Evolutionary conservation across 495 filamentous ascomycete species (phyloP).

Genomic region (Amphirosellinia nigrospora): DNA sequence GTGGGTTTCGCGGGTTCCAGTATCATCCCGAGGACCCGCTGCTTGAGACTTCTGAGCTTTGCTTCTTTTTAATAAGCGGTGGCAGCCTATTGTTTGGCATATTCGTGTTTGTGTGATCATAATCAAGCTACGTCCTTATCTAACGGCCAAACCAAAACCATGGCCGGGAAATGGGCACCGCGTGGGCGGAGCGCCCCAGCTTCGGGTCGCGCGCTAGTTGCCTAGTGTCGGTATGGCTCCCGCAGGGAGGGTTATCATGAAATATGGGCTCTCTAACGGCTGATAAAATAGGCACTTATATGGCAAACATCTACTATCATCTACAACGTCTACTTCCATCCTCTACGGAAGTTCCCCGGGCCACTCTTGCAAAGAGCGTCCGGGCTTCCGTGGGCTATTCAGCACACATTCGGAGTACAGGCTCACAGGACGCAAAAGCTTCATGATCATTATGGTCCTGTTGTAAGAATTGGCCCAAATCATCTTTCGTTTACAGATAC

Average conservation of each 20-base stretch:
- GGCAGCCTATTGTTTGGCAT: not conserved
- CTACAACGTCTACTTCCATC: conserved; percentile 59
- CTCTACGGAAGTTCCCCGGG: conserved; percentile 58
- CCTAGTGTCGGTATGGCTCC: conserved; percentile 16
- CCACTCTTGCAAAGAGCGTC: conserved; percentile 42
- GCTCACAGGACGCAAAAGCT: conserved; percentile 38
- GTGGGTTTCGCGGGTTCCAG: not conserved
- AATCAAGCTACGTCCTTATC: not conserved
- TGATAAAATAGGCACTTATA: conserved; percentile 22
- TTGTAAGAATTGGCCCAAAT: conserved; percentile 60
- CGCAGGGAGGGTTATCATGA: not conserved
- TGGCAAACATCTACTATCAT: conserved; percentile 29
- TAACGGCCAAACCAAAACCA: not conserved
- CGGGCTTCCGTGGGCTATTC: conserved; percentile 31
- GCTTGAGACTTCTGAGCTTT: not conserved
- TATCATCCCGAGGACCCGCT: not conserved
- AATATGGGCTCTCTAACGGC: conserved; percentile 13
- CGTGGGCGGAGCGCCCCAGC: conserved; percentile 11
- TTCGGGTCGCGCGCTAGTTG: conserved; percentile 4
- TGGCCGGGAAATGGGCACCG: conserved; percentile 5
- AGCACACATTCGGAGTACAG: conserved; percentile 28
- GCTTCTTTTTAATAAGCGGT: not conserved
- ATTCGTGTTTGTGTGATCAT: not conserved
- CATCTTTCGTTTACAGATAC: conserved; percentile 61
- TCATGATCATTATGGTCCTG: conserved; percentile 55